Evolutionary conservation across 2,329 filamentous ascomycete species (phyloP).

Genomic region (Calonectria naviculata): DNA sequence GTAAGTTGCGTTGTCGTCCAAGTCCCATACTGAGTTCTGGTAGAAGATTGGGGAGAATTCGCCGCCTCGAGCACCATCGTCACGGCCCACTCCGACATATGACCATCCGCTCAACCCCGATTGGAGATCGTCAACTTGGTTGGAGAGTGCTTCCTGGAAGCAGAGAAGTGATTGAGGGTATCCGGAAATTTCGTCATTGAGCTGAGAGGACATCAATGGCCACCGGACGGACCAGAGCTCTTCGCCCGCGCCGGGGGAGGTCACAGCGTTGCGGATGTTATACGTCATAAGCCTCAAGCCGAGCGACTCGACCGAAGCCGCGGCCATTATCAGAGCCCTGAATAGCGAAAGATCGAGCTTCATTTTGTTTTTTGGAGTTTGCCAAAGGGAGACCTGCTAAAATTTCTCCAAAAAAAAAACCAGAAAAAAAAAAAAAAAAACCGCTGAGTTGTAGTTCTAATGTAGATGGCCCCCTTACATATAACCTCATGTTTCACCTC

Average conservation of each 20-base stretch:
- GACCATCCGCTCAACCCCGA: constrained; percentile 56
- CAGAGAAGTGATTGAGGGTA: constrained; percentile 66
- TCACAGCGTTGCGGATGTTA: constrained; percentile 72
- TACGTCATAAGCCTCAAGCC: constrained; percentile 68
- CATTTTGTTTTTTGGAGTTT: constrained; percentile 31
- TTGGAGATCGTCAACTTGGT: constrained; percentile 69
- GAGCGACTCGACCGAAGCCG: constrained; percentile 24
- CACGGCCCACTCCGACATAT: constrained; percentile 66
- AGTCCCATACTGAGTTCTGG: constrained; percentile 61
- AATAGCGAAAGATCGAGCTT: constrained; percentile 25
- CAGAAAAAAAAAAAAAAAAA: neutral
- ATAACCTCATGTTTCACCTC: neutral
- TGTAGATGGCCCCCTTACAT: neutral
- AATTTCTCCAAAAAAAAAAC: neutral
- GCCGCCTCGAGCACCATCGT: constrained; percentile 68
- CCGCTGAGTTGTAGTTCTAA: neutral
- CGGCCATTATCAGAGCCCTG: constrained; percentile 17
- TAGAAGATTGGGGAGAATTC: constrained; percentile 80
- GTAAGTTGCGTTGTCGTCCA: constrained; percentile 63
- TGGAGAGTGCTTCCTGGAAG: constrained; percentile 73
- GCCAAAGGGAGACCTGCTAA: neutral
- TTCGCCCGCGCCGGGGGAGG: constrained; percentile 61
- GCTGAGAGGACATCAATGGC: constrained; percentile 62
- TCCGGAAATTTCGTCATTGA: constrained; percentile 60
- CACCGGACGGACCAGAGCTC: constrained; percentile 66